Base-by-base conservation (phyloP, 1,139 yeast genomes). In the Yamadazyma blattariae region DNA sequence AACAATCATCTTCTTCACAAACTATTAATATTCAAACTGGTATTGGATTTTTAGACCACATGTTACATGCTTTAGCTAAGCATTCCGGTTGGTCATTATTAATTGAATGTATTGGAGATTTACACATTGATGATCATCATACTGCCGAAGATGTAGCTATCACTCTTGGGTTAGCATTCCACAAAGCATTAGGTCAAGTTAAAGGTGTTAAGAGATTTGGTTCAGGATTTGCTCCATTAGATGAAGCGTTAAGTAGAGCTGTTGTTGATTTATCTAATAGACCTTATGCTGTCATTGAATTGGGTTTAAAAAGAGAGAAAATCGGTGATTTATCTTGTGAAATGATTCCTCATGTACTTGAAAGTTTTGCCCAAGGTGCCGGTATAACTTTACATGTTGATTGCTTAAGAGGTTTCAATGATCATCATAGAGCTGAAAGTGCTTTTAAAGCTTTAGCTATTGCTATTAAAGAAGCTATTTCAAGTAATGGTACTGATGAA, bases 71-170 rank as follows among this genome's bases (percentile, higher is more conserved):
- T 0, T 71, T 92, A 48, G 97, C 97, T 29, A 92, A 92, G 56
- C 98, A 92, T 61, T 72, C 94, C 1, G 98, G 98, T 11, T 92
- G 98, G 98, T 87, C 96, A 15, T 60, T 92, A 42, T 69, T 86
- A 23, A 75, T 92, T 19, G 95, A 86, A 54, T 90, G 97, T 61
- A 74, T 84, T 42, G 98, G 98, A 26, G 98, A 92, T 57, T 68
- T 89, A 53, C 95, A 89, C 59, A 90, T 92, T 36, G 98, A 92
- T 57, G 98, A 92, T 62, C 98, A 92, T 59, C 98, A 92, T 59
- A 82, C 96, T 1, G 85, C 96, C 5, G 98, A 92, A 61, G 98
- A 92, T 62, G 88, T 89, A 44, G 97, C 92, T 27, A 87, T 92
- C 46, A 88, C 96, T 1, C 68, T 92, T 24, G 98, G 98, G 3